A percentile compares a stretch with the other conserved stretches of the same genome.
phyloP scores from a whole-genome alignment of 192 early-diverging fungal species.

The Fimicolochytrium jonesii region DNA sequence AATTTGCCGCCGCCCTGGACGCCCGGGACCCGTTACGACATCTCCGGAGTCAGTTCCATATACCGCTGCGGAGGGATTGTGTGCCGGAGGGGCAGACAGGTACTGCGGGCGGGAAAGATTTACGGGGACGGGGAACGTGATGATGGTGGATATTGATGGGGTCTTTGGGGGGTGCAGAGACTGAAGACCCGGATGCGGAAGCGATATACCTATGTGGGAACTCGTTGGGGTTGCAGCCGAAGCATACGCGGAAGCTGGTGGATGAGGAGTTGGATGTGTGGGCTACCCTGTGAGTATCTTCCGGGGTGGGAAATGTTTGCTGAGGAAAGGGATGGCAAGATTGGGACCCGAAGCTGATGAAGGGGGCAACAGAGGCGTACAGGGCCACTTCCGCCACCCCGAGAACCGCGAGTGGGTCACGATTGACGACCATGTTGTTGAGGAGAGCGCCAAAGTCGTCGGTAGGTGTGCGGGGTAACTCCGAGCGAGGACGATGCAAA shows the following conservation, averaged over 20 bases:
- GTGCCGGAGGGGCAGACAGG: background rate
- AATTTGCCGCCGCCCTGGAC: constrained; percentile 63
- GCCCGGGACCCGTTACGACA: constrained; percentile 49
- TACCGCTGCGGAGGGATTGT: constrained; percentile 47
- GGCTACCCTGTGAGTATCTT: constrained; percentile 54
- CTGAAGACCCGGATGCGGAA: constrained; percentile 5
- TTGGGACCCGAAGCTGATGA: no score
- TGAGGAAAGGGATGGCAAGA: no score
- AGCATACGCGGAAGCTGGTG: constrained; percentile 57
- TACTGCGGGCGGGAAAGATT: background rate
- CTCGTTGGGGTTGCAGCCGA: constrained; percentile 86
- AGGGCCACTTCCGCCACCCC: constrained; percentile 83
- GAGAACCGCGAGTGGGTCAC: constrained; percentile 80
- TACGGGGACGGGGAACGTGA: background rate
- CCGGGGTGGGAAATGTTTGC: no score
- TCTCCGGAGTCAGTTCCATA: constrained; percentile 66
- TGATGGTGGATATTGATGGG: background rate
- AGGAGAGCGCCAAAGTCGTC: constrained; percentile 72
- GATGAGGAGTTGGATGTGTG: constrained; percentile 89
- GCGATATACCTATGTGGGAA: constrained; percentile 88
- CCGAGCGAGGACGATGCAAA: background rate
- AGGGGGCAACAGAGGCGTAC: constrained; percentile 80
- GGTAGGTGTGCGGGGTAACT: constrained; percentile 37
- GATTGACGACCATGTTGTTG: constrained; percentile 73
- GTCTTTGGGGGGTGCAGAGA: constrained; percentile 16